Evolutionary conservation across 169 alveolate genomes (phyloP), one percentile per base, ranked within the genome.

Genomic region (Plasmodium vivax): DNA sequence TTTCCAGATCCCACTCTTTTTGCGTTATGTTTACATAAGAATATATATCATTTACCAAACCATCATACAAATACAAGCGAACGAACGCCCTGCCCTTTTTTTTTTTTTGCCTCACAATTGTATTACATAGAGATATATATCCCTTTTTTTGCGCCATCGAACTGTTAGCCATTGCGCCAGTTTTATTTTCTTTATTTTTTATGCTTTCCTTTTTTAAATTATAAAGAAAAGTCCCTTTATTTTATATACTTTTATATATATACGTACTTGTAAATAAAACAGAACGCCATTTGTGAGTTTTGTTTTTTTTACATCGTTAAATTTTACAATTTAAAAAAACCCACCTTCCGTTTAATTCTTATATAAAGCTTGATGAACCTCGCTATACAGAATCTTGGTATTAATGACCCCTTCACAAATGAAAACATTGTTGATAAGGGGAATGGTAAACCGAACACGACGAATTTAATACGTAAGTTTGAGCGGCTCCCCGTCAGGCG

Each of bases 361-460:
- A 62, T 62, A 14, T 84, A 85, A 85, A 85, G 82, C 93, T 85
- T 85, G 93, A 85, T 85, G 93, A 85, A 85, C 93, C 93, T 85
- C 93, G 93, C 93, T 74, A 85, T 85, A 68, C 93, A 85, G 93
- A 85, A 85, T 85, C 93, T 85, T 75, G 93, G 93, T 85, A 85
- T 85, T 85, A 85, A 85, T 85, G 93, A 85, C 93, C 93, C 93
- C 93, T 85, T 85, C 71, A 85, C 93, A 85, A 85, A 85, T 85
- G 93, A 85, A 85, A 85, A 85, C 43, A 85, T 85, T 85, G 93
- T 85, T 84, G 93, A 85, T 85, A 54, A 85, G 93, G 93, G 93
- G 93, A 85, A 85, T 85, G 93, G 87, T 75, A 85, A 85, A 85
- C 80, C 93, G 47, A 85, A 75, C 38, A 38, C 93, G 82, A 85